phyloP scores from a whole-genome alignment of 2,329 filamentous ascomycete genomes.

The Cyphellophora europaea region DNA sequence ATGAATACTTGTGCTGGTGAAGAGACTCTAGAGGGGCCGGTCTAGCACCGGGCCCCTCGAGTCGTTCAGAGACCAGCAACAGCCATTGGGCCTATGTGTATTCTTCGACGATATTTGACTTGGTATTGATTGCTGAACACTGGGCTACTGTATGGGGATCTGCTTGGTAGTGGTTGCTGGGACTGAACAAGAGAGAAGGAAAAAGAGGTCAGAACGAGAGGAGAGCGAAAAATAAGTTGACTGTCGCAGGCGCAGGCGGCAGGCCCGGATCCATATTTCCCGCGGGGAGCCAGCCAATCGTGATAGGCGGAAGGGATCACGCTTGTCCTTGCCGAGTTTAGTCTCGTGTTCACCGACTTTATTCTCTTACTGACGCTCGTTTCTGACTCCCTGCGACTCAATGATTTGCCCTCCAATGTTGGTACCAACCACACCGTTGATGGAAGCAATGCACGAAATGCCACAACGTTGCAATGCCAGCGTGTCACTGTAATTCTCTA shows the following conservation, averaged over 20 bases:
- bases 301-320: too few relatives aligned
- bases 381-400: too few relatives aligned
- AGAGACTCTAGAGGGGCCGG: slow-evolving; percentile 52
- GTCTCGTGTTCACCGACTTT: too few relatives aligned
- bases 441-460: too few relatives aligned
- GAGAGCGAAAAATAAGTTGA: slow-evolving; percentile 6
- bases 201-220: slow-evolving; percentile 13
- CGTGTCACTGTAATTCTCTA: too few relatives aligned
- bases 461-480: too few relatives aligned
- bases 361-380: too few relatives aligned
- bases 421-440: too few relatives aligned
- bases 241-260: neutral
- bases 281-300: too few relatives aligned
- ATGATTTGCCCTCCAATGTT: too few relatives aligned
- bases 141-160: slow-evolving; percentile 4
- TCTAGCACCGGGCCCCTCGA: slow-evolving; percentile 54
- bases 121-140: neutral
- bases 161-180: slow-evolving; percentile 12
- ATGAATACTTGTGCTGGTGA: slow-evolving; percentile 66
- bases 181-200: slow-evolving; percentile 16
- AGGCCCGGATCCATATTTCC: too few relatives aligned
- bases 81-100: slow-evolving; percentile 57
- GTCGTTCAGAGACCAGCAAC: slow-evolving; percentile 87
- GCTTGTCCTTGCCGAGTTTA: too few relatives aligned
- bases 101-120: slow-evolving; percentile 58